Base-by-base conservation (phyloP, 352 stramenopile genomes). In the Phytophthora sansomeana region DNA sequence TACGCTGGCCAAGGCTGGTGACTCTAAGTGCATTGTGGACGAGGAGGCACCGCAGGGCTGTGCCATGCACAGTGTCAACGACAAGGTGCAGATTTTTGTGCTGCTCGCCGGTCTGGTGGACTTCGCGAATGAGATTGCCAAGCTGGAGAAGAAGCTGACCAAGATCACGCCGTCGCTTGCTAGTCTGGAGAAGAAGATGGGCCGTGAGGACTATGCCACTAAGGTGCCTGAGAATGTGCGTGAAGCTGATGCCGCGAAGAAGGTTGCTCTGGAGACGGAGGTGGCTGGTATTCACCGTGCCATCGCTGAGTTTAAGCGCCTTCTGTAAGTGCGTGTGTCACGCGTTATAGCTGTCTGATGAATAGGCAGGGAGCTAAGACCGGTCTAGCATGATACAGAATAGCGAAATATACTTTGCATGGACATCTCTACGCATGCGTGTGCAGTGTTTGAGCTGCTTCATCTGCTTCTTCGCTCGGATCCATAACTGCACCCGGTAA, bases 31-130 rank as follows among this genome's bases (percentile, higher is more conserved):
- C 46, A 90, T 99, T 29, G 74, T 96, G 59, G 73, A 77, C 16
- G 87, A 97, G 44, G 85, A 89, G 49, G 72, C 78, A 10, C 89
- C 96, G 8, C 86, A 95, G 58, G 80, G 93, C 64, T 92, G 93
- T 80, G 95, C 93, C 66, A 97, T 98, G 79, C 82, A 97, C 69
- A 93, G 84, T 62, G 89, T 99, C 58, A 98, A 99, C 77, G 95
- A 95, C 46, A 96, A 95, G 78, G 80, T 97, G 48, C 92, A 97
- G 77, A 83, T 97, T 59, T 82, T 95, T 59, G 85, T 98, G 61
- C 76, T 96, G 61, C 78, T 96, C 0, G 82, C 83, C 13, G 88
- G 88, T 8, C 74, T 96, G 49, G 88, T 96, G 49, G 87, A 96
- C 67, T 94, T 95, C 61, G 85, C 85, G 42, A 95, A 96, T 65